Conservation (phyloP, 1,139 yeast genomes). For the Protomyces lactucae-debilis region DNA sequence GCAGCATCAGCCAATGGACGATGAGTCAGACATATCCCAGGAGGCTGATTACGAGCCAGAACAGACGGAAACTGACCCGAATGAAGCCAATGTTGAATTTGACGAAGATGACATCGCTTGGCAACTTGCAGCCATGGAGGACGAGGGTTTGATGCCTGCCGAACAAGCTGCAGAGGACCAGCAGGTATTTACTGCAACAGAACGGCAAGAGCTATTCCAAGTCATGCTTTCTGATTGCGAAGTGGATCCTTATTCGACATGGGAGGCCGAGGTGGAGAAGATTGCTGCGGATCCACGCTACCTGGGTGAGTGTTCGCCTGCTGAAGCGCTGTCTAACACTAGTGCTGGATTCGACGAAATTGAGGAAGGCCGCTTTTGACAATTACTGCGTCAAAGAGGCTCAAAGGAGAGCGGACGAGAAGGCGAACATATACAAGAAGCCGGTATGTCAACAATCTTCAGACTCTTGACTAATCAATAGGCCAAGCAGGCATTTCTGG, state of each 20-base stretch:
- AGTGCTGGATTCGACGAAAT: slow-evolving; percentile 39
- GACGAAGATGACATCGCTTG: slow-evolving; percentile 33
- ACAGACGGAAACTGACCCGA: slow-evolving; percentile 31
- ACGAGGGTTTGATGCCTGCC: slow-evolving; percentile 27
- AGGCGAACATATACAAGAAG: slow-evolving; percentile 27
- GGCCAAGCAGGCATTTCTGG: slow-evolving; percentile 38
- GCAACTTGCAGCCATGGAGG: slow-evolving; percentile 33
- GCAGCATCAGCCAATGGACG: background rate
- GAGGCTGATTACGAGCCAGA: slow-evolving; percentile 29
- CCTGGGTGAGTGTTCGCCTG: slow-evolving; percentile 27
- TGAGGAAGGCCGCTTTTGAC: slow-evolving; percentile 43
- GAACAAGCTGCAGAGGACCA: slow-evolving; percentile 28
- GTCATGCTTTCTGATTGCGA: slow-evolving; percentile 37
- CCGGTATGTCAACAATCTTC: slow-evolving; percentile 27
- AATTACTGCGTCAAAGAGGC: slow-evolving; percentile 42
- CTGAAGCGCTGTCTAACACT: background rate
- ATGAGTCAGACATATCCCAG: slow-evolving; percentile 4
- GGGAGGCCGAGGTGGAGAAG: slow-evolving; percentile 47
- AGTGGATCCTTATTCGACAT: slow-evolving; percentile 46
- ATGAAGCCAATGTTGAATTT: slow-evolving; percentile 30
- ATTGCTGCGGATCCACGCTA: slow-evolving; percentile 45
- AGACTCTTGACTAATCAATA: slow-evolving; percentile 23
- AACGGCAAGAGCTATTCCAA: slow-evolving; percentile 17
- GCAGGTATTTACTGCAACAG: slow-evolving; percentile 29
- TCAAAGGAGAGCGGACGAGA: slow-evolving; percentile 28